Percentiles rank a stretch among this genome's conserved stretches.
These are phyloP conservation scores for Teunomyces gatunensis DNA, from an alignment of 805 yeast genomes.

Conservation along the genomic window DNA sequence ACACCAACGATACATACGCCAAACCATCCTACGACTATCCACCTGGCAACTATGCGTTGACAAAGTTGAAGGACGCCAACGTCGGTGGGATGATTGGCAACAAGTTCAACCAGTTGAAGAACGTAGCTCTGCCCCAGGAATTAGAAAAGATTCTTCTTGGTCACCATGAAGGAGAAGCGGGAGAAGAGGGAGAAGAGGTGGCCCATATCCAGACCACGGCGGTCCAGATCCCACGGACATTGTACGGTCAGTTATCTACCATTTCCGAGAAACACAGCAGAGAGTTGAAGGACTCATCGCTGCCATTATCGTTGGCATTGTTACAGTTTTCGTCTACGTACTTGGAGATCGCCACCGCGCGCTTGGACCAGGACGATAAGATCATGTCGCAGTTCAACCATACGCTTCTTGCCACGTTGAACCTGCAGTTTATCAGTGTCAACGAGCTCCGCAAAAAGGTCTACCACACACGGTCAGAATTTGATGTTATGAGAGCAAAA, in stretches of 20 bases:
- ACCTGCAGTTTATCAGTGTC: conserved; percentile 55
- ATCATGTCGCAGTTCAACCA: conserved; percentile 59
- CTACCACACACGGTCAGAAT: conserved; percentile 64
- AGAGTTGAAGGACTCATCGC: conserved; percentile 42
- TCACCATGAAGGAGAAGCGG: background rate
- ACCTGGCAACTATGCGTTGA: conserved; percentile 49
- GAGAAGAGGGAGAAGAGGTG: conserved; percentile 10
- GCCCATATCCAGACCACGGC: conserved; percentile 32
- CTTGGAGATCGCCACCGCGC: conserved; percentile 61
- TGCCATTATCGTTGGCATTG: conserved; percentile 53
- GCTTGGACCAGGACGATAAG: conserved; percentile 67
- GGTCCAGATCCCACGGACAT: conserved; percentile 59
- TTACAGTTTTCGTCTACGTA: conserved; percentile 55
- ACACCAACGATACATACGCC: conserved; percentile 56
- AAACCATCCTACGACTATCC: conserved; percentile 81
- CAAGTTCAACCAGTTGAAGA: conserved; percentile 58
- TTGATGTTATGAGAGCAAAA: conserved; percentile 68
- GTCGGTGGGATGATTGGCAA: conserved; percentile 56
- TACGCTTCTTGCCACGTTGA: conserved; percentile 51
- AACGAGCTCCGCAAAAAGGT: conserved; percentile 63
- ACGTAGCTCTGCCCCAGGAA: conserved; percentile 64
- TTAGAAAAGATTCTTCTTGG: conserved; percentile 56
- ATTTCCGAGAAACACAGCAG: conserved; percentile 53
- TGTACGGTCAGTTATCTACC: conserved; percentile 66
- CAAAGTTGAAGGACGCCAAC: conserved; percentile 63